Percentiles rank a stretch among this genome's conserved stretches.
Conservation (phyloP, 805 yeast species). For the Maudiozyma bulderi region DNA sequence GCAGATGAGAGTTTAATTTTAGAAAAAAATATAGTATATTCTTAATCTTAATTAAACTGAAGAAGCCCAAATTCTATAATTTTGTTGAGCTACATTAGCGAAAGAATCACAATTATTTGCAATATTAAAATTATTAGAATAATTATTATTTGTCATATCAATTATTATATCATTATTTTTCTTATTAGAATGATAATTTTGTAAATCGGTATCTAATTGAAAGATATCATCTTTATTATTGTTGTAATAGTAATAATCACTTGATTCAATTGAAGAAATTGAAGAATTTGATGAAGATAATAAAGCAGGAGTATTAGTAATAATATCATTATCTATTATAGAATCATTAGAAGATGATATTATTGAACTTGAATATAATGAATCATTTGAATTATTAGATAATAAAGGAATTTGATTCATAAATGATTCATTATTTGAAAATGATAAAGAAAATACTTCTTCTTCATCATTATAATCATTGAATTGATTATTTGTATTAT, state of each 20-base stretch:
- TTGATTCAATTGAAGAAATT: neutral
- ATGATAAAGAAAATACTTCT: constrained; percentile 9
- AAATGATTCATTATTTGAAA: neutral
- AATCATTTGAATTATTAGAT: constrained; percentile 4
- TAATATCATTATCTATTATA: neutral
- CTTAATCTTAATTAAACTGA: too few species aligned
- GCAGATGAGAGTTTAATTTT: too few species aligned
- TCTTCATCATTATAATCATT: neutral
- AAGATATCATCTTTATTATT: neutral
- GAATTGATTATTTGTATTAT: neutral
- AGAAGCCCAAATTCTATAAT: constrained; percentile 22
- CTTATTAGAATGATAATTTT: neutral
- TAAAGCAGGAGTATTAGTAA: neutral
- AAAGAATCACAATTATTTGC: constrained; percentile 6
- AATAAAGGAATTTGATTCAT: constrained; percentile 1
- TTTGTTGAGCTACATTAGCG: constrained; percentile 22
- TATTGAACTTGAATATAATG: neutral
- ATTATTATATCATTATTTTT: neutral
- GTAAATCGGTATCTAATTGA: neutral
- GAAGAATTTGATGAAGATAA: neutral
- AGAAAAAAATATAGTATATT: too few species aligned
- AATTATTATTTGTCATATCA: neutral
- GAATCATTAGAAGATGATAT: neutral
- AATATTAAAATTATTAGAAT: neutral
- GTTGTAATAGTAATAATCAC: neutral